A percentile compares a stretch with the other conserved stretches of the same genome.
These are phyloP conservation scores for Corylus heterophylla DNA, from an alignment of 306 rosid species.

Conservation along the genomic window DNA sequence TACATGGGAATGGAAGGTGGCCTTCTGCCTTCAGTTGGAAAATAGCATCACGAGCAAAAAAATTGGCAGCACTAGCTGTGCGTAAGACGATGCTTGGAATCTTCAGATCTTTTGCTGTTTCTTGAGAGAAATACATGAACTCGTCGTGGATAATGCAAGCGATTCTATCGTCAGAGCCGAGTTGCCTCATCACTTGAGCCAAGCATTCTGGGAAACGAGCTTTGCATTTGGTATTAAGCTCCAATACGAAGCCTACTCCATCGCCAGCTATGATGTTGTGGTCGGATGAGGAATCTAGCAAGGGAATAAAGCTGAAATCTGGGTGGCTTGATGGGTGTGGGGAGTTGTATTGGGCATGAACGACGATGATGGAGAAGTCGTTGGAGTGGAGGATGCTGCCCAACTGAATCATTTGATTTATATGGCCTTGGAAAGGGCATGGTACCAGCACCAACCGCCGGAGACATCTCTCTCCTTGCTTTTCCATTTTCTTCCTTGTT, in stretches of 20 bases:
- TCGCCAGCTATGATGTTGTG: constrained; percentile 21
- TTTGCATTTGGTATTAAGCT: constrained; percentile 27
- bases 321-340: constrained; percentile 44
- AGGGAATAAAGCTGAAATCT: constrained; percentile 28
- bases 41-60: constrained; percentile 24
- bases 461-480: constrained; percentile 1
- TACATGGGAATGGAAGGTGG: constrained; percentile 38
- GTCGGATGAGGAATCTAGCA: constrained; percentile 35
- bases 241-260: not conserved
- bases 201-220: constrained; percentile 28
- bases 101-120: constrained; percentile 29
- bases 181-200: not conserved
- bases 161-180: constrained; percentile 6
- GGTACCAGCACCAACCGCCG: constrained; percentile 26
- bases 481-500: constrained; percentile 18
- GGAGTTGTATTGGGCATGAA: constrained; percentile 36
- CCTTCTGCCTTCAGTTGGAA: constrained; percentile 18
- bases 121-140: constrained; percentile 23
- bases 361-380: constrained; percentile 43
- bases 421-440: constrained; percentile 43
- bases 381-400: constrained; percentile 40
- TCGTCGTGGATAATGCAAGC: constrained; percentile 43
- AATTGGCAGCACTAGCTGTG: constrained; percentile 32
- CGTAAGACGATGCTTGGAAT: constrained; percentile 33
- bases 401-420: constrained; percentile 40